Base-by-base conservation (phyloP, 768 basidiomycete genomes). In the Amylocystis lapponica region DNA sequence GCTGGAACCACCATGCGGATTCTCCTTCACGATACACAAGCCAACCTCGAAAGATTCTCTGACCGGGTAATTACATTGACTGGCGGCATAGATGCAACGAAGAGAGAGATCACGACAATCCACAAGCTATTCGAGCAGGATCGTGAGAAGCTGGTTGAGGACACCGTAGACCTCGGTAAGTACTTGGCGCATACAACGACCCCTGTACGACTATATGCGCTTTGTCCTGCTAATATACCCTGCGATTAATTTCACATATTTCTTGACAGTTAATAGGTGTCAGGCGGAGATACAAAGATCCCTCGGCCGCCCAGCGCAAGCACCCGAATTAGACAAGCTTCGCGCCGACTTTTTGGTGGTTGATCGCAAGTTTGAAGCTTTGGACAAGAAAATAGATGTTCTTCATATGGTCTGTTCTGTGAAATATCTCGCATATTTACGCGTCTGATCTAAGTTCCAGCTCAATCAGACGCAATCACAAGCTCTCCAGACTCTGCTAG, bases 21-120 rank as follows among this genome's bases (percentile, higher is more conserved):
- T 51, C 70, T 87, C 12, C 64, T 88, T 17, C 77, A 86, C 50
- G 86, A 87, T 56, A 86, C 83, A 1, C 83, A 86, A 43, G 75
- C 73, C 17, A 76, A 80, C 48, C 69, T 87, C 27, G 83, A 88
- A 60, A 75, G 67, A 51, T 86, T 87, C 46, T 75, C 80, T 0
- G 64, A 64, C 6, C 71, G 72, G 23, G 74, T 81, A 12, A 78
- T 75, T 31, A 61, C 62, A n/a, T 66, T 86, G 19, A 60, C 76
- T 2, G 59, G 60, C 10, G 69, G 64, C 25, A 67, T 83, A 11
- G 74, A 78, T 12, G 68, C 75, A 25, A 67, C 78, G 20, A 72
- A 70, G 49, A 58, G 64, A 5, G 79, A 83, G 50, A 69, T 86
- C 23, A 62, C 67, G 19, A 62, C 67, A 5, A 71, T 76, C 2